A percentile compares a stretch with the other conserved stretches of the same genome.
phyloP scores from a whole-genome alignment of 768 basidiomycete species.

The Leccinellum albellum region DNA sequence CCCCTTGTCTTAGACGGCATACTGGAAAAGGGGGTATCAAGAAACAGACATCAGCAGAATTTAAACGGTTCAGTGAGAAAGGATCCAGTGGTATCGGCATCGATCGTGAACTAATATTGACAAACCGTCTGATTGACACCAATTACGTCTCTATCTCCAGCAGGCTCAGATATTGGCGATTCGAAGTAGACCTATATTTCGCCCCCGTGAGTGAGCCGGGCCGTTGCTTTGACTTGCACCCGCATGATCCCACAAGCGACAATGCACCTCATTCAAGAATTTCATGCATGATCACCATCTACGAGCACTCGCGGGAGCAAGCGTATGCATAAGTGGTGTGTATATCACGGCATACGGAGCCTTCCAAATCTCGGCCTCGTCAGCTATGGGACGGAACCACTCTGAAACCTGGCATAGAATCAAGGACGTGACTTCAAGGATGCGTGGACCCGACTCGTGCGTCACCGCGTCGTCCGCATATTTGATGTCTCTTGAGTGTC shows the following conservation, averaged over 20 bases:
- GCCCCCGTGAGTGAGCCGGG: neutral
- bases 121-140: slow-evolving; percentile 99
- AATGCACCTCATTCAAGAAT: slow-evolving; percentile 90
- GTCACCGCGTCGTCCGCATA: too few species aligned
- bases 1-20: too few species aligned
- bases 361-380: too few species aligned
- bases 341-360: too few species aligned
- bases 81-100: slow-evolving; percentile 94
- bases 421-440: too few species aligned
- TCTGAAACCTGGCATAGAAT: too few species aligned
- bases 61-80: slow-evolving; percentile 78
- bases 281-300: slow-evolving; percentile 93
- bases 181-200: slow-evolving; percentile 84
- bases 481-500: too few species aligned
- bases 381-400: too few species aligned
- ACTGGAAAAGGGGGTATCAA: slow-evolving; percentile 36
- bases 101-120: slow-evolving; percentile 90
- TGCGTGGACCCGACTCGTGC: too few species aligned
- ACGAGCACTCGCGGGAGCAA: slow-evolving; percentile 41
- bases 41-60: too few species aligned
- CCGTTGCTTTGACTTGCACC: neutral
- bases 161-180: slow-evolving; percentile 81
- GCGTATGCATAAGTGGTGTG: too few species aligned
- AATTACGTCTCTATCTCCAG: slow-evolving; percentile 98
- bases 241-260: neutral